Evolutionary conservation across 805 yeast species (phyloP).

Genomic region (Saccharomycopsis guyanensis): DNA sequence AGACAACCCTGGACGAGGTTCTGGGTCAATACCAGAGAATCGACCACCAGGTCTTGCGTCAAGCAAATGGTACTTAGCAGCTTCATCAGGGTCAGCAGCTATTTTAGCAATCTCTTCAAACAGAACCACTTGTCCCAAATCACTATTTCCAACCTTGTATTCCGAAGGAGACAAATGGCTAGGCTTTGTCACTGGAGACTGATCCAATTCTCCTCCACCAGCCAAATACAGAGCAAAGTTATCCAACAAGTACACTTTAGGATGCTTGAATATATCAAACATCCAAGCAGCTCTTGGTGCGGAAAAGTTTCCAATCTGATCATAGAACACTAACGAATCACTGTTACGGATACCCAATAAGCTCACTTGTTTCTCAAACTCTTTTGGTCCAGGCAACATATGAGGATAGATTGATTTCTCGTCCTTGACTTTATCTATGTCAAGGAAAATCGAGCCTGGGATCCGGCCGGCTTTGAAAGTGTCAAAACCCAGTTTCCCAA

Average conservation of each 20-base stretch:
- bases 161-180: slow-evolving; percentile 10
- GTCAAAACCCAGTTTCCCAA: slow-evolving; percentile 47
- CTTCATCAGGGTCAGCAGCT: slow-evolving; percentile 34
- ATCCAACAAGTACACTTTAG: slow-evolving; percentile 60
- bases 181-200: slow-evolving; percentile 13
- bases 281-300: slow-evolving; percentile 94
- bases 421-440: slow-evolving; percentile 65
- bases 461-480: slow-evolving; percentile 57
- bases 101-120: slow-evolving; percentile 36
- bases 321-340: slow-evolving; percentile 75
- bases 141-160: slow-evolving; percentile 19
- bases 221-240: slow-evolving; percentile 50
- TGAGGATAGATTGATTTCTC: slow-evolving; percentile 67
- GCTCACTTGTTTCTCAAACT: slow-evolving; percentile 47
- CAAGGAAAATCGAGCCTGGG: slow-evolving; percentile 65
- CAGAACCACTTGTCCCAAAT: slow-evolving; percentile 45
- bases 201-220: slow-evolving; percentile 29
- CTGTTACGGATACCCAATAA: slow-evolving; percentile 46
- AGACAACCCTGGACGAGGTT: slow-evolving; percentile 81
- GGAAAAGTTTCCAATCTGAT: slow-evolving; percentile 75
- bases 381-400: slow-evolving; percentile 65
- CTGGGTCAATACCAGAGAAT: slow-evolving; percentile 74
- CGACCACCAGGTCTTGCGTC: slow-evolving; percentile 80
- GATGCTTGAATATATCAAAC: slow-evolving; percentile 70
- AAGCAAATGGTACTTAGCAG: slow-evolving; percentile 43